Conservation (phyloP, 225 moss, liverwort and hornwort genomes). For the Asterella californica region DNA sequence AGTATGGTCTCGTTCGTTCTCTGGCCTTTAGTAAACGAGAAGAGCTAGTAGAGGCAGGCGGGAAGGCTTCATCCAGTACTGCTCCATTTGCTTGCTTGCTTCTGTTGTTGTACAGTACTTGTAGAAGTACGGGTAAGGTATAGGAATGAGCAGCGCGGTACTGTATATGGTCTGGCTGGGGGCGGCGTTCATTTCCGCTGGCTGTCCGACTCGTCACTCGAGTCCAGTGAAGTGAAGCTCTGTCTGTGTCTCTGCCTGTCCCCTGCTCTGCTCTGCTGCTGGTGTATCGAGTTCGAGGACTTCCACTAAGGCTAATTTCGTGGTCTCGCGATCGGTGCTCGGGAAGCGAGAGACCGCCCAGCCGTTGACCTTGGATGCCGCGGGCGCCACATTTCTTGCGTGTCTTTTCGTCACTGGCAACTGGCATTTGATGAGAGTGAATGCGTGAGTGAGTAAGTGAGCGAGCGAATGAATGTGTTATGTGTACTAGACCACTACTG, state of each 20-base stretch:
- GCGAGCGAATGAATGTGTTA: not conserved
- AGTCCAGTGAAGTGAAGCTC: not conserved
- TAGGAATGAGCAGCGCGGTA: not conserved
- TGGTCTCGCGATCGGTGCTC: not conserved
- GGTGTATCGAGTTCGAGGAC: not conserved
- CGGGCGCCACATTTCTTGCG: not conserved
- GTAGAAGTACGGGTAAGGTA: not conserved
- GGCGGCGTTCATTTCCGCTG: not conserved
- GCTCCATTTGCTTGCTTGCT: not conserved
- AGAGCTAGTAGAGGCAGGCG: not conserved
- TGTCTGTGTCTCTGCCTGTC: not conserved
- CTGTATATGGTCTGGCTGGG: not conserved
- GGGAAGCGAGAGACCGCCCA: not conserved
- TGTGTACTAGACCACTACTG: not conserved
- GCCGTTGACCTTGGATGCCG: not conserved
- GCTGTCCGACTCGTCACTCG: not conserved
- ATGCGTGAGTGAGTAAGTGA: not conserved
- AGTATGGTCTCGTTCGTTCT: not conserved
- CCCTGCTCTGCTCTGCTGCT: too few species aligned
- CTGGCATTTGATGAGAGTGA: not conserved
- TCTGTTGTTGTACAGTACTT: not conserved
- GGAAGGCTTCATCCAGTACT: not conserved
- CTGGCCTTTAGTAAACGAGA: not conserved
- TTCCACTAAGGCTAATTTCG: not conserved
- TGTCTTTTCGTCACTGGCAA: not conserved